Conservation (phyloP, 192 early-diverging fungal species). For the Gonapodya prolifera region DNA sequence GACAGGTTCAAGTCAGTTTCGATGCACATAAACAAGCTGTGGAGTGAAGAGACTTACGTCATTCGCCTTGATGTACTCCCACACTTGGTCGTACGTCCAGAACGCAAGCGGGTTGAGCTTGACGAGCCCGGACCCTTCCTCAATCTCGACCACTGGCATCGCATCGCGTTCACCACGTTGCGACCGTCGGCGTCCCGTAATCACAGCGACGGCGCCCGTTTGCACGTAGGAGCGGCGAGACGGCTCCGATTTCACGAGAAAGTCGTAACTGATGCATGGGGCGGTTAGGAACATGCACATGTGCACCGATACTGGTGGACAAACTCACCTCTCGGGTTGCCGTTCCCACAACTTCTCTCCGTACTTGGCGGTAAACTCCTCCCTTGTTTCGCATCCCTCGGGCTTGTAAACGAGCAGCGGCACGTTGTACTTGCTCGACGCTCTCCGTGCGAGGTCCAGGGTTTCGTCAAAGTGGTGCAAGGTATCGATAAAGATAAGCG, state of each 20-base stretch:
- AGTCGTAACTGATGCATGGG: slow-evolving; percentile 55
- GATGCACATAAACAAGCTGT: too few species aligned
- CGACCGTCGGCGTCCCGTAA: slow-evolving; percentile 79
- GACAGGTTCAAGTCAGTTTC: too few species aligned
- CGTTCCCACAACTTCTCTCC: slow-evolving; percentile 75
- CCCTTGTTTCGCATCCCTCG: slow-evolving; percentile 33
- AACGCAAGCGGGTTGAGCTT: slow-evolving; percentile 86
- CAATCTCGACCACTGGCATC: slow-evolving; percentile 72
- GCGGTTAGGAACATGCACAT: not conserved
- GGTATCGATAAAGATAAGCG: slow-evolving; percentile 88
- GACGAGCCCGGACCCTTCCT: slow-evolving; percentile 47
- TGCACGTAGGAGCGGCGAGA: slow-evolving; percentile 72
- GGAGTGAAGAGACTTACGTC: slow-evolving; percentile 32
- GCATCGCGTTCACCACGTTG: slow-evolving; percentile 71
- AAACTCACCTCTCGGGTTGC: slow-evolving; percentile 41
- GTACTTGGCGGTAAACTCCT: slow-evolving; percentile 57
- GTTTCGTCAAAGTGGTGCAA: slow-evolving; percentile 93
- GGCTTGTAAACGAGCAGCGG: slow-evolving; percentile 67
- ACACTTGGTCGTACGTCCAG: slow-evolving; percentile 85
- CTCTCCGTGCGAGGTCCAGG: slow-evolving; percentile 56
- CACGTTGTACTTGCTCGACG: slow-evolving; percentile 51
- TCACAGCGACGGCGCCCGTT: slow-evolving; percentile 58
- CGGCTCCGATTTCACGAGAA: slow-evolving; percentile 87
- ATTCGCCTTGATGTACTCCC: slow-evolving; percentile 69
- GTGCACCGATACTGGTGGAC: too few species aligned